phyloP scores from a whole-genome alignment of 257 asterid genomes.

The Lycium ferocissimum region DNA sequence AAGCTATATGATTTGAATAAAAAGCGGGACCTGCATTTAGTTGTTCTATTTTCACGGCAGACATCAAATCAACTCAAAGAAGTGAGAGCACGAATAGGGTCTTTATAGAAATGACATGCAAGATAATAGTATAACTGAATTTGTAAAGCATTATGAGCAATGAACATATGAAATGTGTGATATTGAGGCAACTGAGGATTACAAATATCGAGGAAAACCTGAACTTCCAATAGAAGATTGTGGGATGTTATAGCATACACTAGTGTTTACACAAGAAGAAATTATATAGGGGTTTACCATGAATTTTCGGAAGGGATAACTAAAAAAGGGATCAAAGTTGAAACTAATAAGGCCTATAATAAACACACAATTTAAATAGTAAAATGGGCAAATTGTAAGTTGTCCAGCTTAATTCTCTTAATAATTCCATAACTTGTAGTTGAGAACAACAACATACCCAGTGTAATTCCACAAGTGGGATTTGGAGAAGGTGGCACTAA shows the following conservation, averaged over 20 bases:
- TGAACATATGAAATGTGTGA: not conserved
- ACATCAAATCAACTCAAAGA: no score
- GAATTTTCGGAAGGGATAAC: not conserved
- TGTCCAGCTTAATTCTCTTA: not conserved
- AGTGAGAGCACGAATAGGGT: no score
- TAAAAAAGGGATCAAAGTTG: no score
- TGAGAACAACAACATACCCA: not conserved
- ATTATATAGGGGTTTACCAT: not conserved
- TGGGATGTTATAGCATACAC: not conserved
- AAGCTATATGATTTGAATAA: no score
- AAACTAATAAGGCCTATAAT: no score
- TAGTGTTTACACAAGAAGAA: not conserved
- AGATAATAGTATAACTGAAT: no score
- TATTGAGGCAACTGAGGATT: slow-evolving; percentile 1
- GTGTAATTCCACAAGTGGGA: not conserved
- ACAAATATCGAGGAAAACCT: not conserved
- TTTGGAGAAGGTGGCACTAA: no score
- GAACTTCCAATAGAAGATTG: not conserved
- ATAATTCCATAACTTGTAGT: not conserved
- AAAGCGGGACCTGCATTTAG: no score
- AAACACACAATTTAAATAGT: not conserved
- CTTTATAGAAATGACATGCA: no score
- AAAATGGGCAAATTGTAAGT: not conserved
- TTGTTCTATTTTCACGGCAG: no score
- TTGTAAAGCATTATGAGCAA: no score